phyloP scores from a whole-genome alignment of 768 basidiomycete genomes.

The Mycena sanguinolenta region DNA sequence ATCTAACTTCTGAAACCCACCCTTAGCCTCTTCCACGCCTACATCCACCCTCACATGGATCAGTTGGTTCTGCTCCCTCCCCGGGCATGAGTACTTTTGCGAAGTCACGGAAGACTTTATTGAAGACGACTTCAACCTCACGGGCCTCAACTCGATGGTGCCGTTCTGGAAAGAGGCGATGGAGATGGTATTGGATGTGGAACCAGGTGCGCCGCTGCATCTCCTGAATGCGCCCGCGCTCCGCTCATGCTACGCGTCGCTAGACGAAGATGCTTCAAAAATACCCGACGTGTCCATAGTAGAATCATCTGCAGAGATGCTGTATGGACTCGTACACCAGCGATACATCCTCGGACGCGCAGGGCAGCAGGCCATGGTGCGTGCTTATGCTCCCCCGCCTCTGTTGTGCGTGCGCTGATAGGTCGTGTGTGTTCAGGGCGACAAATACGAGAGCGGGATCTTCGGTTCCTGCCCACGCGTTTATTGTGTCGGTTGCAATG shows the following conservation, averaged over 20 bases:
- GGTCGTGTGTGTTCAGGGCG: slow-evolving; percentile 68
- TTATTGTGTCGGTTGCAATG: slow-evolving; percentile 88
- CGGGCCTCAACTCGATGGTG: slow-evolving; percentile 94
- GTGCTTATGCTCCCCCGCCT: slow-evolving; percentile 39
- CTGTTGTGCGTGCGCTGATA: slow-evolving; percentile 24
- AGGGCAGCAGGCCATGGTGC: slow-evolving; percentile 95
- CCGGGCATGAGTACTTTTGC: slow-evolving; percentile 97
- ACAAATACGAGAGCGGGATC: slow-evolving; percentile 93
- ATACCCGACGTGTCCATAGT: slow-evolving; percentile 99
- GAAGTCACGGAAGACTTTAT: slow-evolving; percentile 99
- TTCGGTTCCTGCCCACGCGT: slow-evolving; percentile 98
- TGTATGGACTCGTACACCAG: slow-evolving; percentile 98
- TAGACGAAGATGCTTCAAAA: slow-evolving; percentile 94
- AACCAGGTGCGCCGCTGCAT: slow-evolving; percentile 85
- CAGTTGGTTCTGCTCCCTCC: slow-evolving; percentile 95
- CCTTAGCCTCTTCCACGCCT: slow-evolving; percentile 88
- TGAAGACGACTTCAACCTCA: slow-evolving; percentile 99
- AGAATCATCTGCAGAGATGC: slow-evolving; percentile 95
- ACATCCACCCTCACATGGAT: slow-evolving; percentile 96
- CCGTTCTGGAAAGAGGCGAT: slow-evolving; percentile 99
- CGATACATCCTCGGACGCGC: slow-evolving; percentile 96
- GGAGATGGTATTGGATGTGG: slow-evolving; percentile 99
- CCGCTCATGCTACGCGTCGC: slow-evolving; percentile 25
- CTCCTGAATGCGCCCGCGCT: slow-evolving; percentile 28
- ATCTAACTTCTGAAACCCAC: slow-evolving; percentile 37